Evolutionary conservation across 2,329 filamentous ascomycete species (phyloP), one percentile per base, ranked within the genome.

Genomic region (Escovopsis weberi): DNA sequence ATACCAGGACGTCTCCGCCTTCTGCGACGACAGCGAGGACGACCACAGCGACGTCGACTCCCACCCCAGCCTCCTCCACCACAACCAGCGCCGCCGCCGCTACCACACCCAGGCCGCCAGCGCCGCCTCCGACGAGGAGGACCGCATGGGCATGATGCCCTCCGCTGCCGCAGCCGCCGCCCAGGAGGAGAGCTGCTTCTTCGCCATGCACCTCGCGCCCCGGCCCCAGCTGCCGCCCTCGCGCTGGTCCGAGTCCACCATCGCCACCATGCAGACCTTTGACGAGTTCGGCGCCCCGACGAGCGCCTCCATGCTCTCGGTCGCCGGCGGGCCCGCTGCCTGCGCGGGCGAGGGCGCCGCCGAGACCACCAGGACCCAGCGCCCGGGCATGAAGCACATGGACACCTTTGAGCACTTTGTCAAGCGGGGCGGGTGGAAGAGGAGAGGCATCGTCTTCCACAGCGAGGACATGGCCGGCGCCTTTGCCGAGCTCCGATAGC

Each of bases 361-460:
- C 19, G 48, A 49, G 15, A 45, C 39, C 42, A 50, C 48, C 6
- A 47, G 54, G 10, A 54, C 57, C 15, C 54, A 52, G 45, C 52
- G 63, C 12, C 64, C 64, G n/a, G 56, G 58, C 11, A 59, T 65
- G 53, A 56, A 57, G 50, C 56, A 59, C 9, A 52, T 60, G 39
- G 60, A 63, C 51, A 58, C 55, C 45, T 57, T 67, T 48, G 62
- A 67, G 39, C 55, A 66, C 49, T 63, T 63, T 33, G 56, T 64
- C 48, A 64, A 64, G 55, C 60, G 61, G 12, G 61, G 63, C 33
- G 62, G 64, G 32, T 67, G 63, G 64, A 67, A 67, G 57, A 55
- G 64, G 43, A 55, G 62, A 11, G 64, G 62, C 40, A 59, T 67
- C 36, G 55, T 66, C 53, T 66, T 67, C 44, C 52, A 60, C 43